Conservation (phyloP, 352 stramenopile genomes). For the Pythium vanterpoolii region DNA sequence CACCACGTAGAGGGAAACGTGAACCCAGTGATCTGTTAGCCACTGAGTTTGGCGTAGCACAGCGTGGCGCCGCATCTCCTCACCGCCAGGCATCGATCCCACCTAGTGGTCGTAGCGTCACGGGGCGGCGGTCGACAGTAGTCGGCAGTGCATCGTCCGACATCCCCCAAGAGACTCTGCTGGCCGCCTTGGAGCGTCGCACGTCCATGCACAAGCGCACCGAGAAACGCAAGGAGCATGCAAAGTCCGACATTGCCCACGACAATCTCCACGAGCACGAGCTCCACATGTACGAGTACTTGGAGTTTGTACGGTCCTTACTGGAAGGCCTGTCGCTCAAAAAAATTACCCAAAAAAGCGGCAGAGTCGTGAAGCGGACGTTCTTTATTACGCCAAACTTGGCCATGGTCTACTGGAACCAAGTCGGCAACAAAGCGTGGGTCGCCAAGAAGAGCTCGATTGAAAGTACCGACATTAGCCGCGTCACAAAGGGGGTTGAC, state of each 20-base stretch:
- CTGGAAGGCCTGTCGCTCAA: conserved; percentile 56
- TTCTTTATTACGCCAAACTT: conserved; percentile 56
- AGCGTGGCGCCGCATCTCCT: background rate
- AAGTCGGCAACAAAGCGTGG: conserved; percentile 39
- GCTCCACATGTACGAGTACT: conserved; percentile 64
- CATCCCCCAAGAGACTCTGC: background rate
- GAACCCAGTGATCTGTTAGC: background rate
- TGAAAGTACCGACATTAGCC: conserved; percentile 34
- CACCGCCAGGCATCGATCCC: background rate
- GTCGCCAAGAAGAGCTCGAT: conserved; percentile 51
- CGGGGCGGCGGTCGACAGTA: background rate
- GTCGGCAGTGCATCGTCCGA: conserved; percentile 4
- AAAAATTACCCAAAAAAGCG: conserved; percentile 63
- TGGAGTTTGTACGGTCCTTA: conserved; percentile 65
- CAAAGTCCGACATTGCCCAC: conserved; percentile 55
- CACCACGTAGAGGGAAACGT: background rate
- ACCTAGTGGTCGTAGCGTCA: background rate
- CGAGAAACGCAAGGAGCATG: conserved; percentile 43
- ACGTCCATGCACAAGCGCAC: conserved; percentile 42
- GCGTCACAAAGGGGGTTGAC: conserved; percentile 46
- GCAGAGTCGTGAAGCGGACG: conserved; percentile 52
- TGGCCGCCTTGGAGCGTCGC: conserved; percentile 35
- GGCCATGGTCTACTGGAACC: conserved; percentile 52
- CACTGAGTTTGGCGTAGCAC: background rate
- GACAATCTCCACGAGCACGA: conserved; percentile 62